Evolutionary conservation across 768 basidiomycete species (phyloP), one percentile per base, ranked within the genome.

Genomic region (Serendipita vermifera): DNA sequence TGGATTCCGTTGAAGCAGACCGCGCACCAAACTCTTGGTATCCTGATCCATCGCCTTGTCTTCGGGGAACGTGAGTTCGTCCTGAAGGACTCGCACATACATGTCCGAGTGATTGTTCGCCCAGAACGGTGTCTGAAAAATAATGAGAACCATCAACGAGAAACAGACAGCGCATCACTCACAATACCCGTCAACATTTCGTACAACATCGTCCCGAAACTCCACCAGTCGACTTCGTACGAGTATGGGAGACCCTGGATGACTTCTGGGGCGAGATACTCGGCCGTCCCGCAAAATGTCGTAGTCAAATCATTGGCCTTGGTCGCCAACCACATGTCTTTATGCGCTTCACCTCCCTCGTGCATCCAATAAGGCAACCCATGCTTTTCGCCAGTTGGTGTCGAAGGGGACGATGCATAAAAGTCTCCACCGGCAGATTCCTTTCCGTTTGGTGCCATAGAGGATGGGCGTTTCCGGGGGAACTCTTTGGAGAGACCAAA

Each of bases 171-270:
- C 56, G 22, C 63, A 43, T 58, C 39, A 81, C 85, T 74, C 68
- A 93, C 92, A 61, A 93, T 86, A 26, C 94, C 94, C 35, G 88
- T 87, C 70, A 98, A 72, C 86, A 96, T 94, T 73, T 98, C 94
- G 67, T 88, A 91, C 58, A 98, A 71, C 87, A 98, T 94, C 59
- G 94, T 97, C 33, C 94, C 94, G 64, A 94, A 86, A 61, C 85
- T 88, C 93, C 92, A 99, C 88, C 91, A 94, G 67, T 98, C 94
- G 20, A 94, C 90, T 62, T 92, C 89, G 64, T 91, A 98, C 61
- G 84, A 83, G 66, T 98, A 94, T 17, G 83, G 78, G 62, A 86
- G 68, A 1, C 92, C 88, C 64, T 90, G 87, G 62, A 98, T 90
- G 40, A 98, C 92, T 70, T 99, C 94, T 0, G 96, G 96, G 11